These are phyloP conservation scores for Vigna mungo DNA, from an alignment of 306 rosid genomes.

Conservation along the genomic window DNA sequence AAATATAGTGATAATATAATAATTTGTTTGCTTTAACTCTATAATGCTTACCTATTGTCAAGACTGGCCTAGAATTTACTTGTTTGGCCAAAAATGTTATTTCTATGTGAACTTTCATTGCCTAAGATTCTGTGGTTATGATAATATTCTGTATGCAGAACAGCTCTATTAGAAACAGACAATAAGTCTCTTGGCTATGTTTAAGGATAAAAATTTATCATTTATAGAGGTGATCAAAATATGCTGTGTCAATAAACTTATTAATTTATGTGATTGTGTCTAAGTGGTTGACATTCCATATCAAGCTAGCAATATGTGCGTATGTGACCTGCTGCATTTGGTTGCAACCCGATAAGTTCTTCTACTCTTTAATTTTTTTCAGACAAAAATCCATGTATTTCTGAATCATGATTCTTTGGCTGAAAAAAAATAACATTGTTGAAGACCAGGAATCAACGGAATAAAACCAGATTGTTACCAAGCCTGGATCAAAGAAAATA, in stretches of 20 bases:
- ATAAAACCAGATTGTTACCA: neutral
- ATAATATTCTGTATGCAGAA: constrained; percentile 14
- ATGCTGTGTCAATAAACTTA: neutral
- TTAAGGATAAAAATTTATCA: neutral
- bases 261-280: neutral
- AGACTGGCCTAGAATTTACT: constrained; percentile 21
- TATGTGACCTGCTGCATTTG: neutral
- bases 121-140: neutral
- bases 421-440: neutral
- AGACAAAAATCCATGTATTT: neutral
- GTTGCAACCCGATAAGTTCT: neutral
- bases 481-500: neutral
- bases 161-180: constrained; percentile 13
- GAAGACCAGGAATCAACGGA: neutral
- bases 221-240: neutral
- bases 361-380: neutral
- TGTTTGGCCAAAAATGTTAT: constrained; percentile 17
- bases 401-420: neutral
- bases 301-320: neutral
- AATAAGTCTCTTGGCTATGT: neutral
- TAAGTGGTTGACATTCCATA: neutral
- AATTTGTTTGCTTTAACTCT: constrained; percentile 25
- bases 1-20: constrained; percentile 27
- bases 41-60: neutral
- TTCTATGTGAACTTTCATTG: constrained; percentile 3